phyloP scores from a whole-genome alignment of 805 yeast species.

The Crinitomyces ghanaensis region DNA sequence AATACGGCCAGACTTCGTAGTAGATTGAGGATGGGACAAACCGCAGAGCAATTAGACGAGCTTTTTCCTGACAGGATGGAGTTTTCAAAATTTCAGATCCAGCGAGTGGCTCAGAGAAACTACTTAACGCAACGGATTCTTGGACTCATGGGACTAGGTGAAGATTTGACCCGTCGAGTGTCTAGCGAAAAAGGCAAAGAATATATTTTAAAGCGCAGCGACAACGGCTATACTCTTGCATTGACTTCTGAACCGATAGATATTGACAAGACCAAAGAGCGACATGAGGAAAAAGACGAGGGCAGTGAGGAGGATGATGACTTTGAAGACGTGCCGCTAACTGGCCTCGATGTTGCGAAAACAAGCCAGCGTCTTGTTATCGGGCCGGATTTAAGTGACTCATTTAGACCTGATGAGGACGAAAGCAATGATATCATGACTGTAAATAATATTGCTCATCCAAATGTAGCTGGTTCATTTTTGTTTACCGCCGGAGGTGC shows the following conservation, averaged over 20 bases:
- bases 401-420: no score
- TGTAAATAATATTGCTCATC: no score
- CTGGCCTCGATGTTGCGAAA: constrained; percentile 8
- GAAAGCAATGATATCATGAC: no score
- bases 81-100: constrained; percentile 84
- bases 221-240: constrained; percentile 76
- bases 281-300: constrained; percentile 24
- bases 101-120: constrained; percentile 85
- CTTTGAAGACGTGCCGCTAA: constrained; percentile 58
- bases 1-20: constrained; percentile 76
- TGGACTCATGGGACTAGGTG: constrained; percentile 71
- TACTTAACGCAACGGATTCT: constrained; percentile 78
- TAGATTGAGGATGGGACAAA: constrained; percentile 87
- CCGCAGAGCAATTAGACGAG: constrained; percentile 74
- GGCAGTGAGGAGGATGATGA: constrained; percentile 40
- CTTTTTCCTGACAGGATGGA: constrained; percentile 80
- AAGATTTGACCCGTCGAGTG: constrained; percentile 32
- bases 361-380: background rate
- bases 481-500: no score
- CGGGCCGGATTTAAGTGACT: no score
- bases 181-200: constrained; percentile 75
- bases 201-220: constrained; percentile 63
- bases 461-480: no score
- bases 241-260: constrained; percentile 25
- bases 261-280: constrained; percentile 8